phyloP scores from a whole-genome alignment of 352 stramenopile species.

The Albugo candida region DNA sequence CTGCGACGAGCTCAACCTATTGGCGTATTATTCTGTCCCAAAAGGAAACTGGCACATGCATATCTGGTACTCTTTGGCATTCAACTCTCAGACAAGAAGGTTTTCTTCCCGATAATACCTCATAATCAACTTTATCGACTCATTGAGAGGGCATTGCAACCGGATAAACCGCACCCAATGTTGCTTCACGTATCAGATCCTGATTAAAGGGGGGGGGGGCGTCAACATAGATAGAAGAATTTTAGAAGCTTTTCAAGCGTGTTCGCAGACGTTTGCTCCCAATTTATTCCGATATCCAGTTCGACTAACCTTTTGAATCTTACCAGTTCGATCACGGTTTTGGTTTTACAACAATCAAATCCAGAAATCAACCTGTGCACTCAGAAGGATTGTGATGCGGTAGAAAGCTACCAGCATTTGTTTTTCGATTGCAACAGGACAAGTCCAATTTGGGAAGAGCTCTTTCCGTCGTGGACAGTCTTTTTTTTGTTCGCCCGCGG shows the following conservation, averaged over 20 bases:
- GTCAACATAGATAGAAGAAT: too few species aligned
- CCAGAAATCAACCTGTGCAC: slow-evolving; percentile 1
- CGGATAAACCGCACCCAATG: too few species aligned
- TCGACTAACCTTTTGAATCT: slow-evolving; percentile 5
- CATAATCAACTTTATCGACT: too few species aligned
- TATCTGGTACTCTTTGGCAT: too few species aligned
- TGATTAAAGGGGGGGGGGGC: too few species aligned
- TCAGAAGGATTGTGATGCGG: slow-evolving; percentile 1
- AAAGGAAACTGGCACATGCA: too few species aligned
- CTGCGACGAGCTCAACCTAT: too few species aligned
- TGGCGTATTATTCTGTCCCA: too few species aligned
- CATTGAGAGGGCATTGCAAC: too few species aligned
- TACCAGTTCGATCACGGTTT: slow-evolving; percentile 6
- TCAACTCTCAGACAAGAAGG: too few species aligned
- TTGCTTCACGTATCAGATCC: too few species aligned
- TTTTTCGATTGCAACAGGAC: slow-evolving; percentile 6
- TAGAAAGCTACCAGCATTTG: slow-evolving; percentile 5
- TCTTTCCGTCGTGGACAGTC: not conserved
- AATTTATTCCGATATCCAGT: slow-evolving; percentile 6
- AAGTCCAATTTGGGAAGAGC: not conserved
- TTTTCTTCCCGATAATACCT: too few species aligned
- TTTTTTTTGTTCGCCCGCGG: not conserved
- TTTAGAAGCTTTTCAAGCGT: not conserved
- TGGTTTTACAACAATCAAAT: slow-evolving; percentile 5
- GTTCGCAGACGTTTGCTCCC: slow-evolving; percentile 2